Conservation (phyloP, 139 green algal species). For the Chlamydomonas applanata region DNA sequence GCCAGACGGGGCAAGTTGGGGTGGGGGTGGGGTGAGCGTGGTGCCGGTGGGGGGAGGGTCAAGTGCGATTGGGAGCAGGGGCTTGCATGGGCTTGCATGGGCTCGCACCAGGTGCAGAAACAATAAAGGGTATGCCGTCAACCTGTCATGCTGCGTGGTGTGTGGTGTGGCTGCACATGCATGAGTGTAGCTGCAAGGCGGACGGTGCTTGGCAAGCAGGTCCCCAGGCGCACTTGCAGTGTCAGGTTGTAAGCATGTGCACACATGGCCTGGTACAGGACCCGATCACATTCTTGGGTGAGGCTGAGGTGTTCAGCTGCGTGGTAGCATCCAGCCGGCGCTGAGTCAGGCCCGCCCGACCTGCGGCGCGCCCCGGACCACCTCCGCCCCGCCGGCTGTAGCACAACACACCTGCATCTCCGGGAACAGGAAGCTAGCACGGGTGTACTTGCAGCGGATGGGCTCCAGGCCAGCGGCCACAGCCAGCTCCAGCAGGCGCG, state of each 20-base stretch:
- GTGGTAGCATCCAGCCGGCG: too few relatives aligned
- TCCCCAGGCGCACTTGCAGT: too few relatives aligned
- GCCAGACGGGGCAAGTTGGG: too few relatives aligned
- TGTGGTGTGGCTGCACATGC: too few relatives aligned
- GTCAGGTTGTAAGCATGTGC: too few relatives aligned
- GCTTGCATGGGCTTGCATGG: too few relatives aligned
- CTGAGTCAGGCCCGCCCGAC: not conserved
- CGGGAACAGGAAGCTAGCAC: conserved; percentile 94
- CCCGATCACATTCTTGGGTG: too few relatives aligned
- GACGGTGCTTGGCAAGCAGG: conserved; percentile 1
- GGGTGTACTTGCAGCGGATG: conserved; percentile 79
- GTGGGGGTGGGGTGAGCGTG: not conserved
- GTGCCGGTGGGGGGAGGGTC: not conserved
- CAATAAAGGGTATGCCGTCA: too few relatives aligned
- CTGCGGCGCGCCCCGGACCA: not conserved
- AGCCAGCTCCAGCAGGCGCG: conserved; percentile 75
- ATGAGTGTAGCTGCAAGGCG: too few relatives aligned
- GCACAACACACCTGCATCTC: conserved; percentile 68
- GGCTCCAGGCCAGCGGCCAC: conserved; percentile 55
- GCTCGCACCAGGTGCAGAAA: not conserved
- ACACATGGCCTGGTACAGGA: too few relatives aligned
- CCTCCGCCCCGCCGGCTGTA: not conserved
- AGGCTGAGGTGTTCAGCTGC: too few relatives aligned
- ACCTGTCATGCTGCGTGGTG: too few relatives aligned
- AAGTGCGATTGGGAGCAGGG: not conserved